Evolutionary conservation across 192 early-diverging fungal species (phyloP).

Genomic region (Backusella liffmaniae): DNA sequence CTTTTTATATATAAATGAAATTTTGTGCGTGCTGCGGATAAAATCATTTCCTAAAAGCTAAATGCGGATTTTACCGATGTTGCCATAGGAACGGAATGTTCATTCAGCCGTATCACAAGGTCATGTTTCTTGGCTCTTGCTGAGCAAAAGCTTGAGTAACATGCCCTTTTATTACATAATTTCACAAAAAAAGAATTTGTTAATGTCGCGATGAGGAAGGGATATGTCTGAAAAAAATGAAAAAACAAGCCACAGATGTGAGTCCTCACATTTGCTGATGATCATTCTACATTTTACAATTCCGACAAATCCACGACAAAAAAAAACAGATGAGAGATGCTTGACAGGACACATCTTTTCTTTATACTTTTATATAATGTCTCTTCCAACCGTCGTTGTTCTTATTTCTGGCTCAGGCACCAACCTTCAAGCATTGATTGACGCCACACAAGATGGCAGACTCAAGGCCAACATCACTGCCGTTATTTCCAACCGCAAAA

Average conservation of each 20-base stretch:
- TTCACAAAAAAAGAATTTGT: background rate
- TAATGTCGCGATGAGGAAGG: background rate
- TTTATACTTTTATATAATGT: background rate
- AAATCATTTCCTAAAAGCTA: background rate
- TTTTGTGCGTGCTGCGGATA: background rate
- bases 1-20: background rate
- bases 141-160: background rate
- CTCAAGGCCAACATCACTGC: slow-evolving; percentile 70
- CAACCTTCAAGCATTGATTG: slow-evolving; percentile 96
- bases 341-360: background rate
- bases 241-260: background rate
- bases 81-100: background rate
- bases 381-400: slow-evolving; percentile 66
- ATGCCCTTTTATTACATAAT: background rate
- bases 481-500: slow-evolving; percentile 87
- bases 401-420: slow-evolving; percentile 93
- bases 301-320: background rate
- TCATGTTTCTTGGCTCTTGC: background rate
- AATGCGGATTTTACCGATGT: background rate
- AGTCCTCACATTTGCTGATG: background rate
- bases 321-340: background rate
- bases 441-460: slow-evolving; percentile 55
- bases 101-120: slow-evolving; percentile 2
- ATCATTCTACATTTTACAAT: background rate
- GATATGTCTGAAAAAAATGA: background rate